A percentile compares a stretch with the other conserved stretches of the same genome.
Conservation (phyloP, 2,329 filamentous ascomycete genomes). For the Trichoderma citrinoviride region DNA sequence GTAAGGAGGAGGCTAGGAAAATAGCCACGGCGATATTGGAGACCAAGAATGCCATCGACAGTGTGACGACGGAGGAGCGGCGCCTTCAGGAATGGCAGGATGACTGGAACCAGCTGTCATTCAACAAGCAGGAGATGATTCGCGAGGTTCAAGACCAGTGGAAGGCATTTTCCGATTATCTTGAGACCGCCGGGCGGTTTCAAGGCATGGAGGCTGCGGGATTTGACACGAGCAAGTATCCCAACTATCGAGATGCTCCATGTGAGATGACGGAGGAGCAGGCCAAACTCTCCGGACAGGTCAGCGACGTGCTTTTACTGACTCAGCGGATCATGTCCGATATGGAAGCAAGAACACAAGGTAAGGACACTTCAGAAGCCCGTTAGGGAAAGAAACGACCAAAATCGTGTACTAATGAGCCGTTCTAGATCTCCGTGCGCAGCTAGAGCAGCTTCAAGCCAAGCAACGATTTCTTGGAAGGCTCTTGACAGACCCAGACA, state of each 20-base stretch:
- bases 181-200: conserved; percentile 38
- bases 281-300: conserved; percentile 30
- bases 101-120: conserved; percentile 28
- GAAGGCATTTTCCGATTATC: conserved; percentile 35
- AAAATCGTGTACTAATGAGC: conserved; percentile 26
- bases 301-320: conserved; percentile 36
- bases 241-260: conserved; percentile 42
- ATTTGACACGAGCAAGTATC: conserved; percentile 39
- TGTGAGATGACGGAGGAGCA: conserved; percentile 37
- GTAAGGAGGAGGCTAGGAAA: conserved; percentile 45
- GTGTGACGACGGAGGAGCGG: conserved; percentile 29
- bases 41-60: conserved; percentile 32
- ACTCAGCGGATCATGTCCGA: conserved; percentile 37
- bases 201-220: conserved; percentile 38
- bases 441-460: conserved; percentile 35
- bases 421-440: conserved; percentile 31
- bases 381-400: not conserved
- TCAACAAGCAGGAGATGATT: conserved; percentile 35
- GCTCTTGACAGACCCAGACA: conserved; percentile 41
- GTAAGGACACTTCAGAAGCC: conserved; percentile 31
- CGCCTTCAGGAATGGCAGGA: conserved; percentile 32
- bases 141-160: conserved; percentile 34
- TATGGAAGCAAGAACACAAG: conserved; percentile 34
- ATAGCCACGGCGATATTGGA: conserved; percentile 42
- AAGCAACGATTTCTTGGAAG: conserved; percentile 40